Evolutionary conservation across 2,329 filamentous ascomycete genomes (phyloP), one percentile per base, ranked within the genome.

Genomic region (Fusarium decemcellulare): DNA sequence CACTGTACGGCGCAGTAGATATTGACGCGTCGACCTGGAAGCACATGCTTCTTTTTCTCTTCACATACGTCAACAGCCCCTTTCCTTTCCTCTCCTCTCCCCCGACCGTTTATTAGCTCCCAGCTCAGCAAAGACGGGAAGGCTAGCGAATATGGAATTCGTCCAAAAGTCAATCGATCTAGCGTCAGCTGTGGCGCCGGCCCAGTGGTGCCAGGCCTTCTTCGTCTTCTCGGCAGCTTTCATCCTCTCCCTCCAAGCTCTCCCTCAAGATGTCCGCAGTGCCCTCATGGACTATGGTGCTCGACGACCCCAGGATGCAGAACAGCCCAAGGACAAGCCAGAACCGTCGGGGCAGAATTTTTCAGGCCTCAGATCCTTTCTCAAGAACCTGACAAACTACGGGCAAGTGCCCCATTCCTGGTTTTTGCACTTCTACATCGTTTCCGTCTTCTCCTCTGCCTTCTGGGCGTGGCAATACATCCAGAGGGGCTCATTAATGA

Each of bases 351-450:
- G 64, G 34, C 51, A 63, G 30, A 48, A 6, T 11, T 27, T 44
- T 12, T 11, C 32, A 47, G 34, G 57, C 27, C 53, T 82, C 18
- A 59, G 76, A 52, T 70, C 61, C 6, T 42, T 80, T 32, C 57
- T 84, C 42, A 72, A 74, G 55, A 72, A 72, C 55, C 43, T 82
- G 34, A 71, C 75, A 23, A 64, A 74, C 43, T 69, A 69, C 53
- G 81, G 81, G 70, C 88, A 88, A 76, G 91, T 98, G 37, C 94
- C 95, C 23, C 96, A 98, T 81, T 87, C 87, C 66, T 98, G 93
- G 90, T 98, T 98, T 79, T 87, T 86, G 44, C 92, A 96, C 73
- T 98, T 97, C 81, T 98, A 99, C 78, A 76, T 92, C 56, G 78
- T 90, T 37, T 95, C 93, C 5, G 81, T 94, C 6, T 76, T 83